These are phyloP conservation scores for Alternaria tenuissima DNA, from an alignment of 2,329 filamentous ascomycete species.

Conservation along the genomic window DNA sequence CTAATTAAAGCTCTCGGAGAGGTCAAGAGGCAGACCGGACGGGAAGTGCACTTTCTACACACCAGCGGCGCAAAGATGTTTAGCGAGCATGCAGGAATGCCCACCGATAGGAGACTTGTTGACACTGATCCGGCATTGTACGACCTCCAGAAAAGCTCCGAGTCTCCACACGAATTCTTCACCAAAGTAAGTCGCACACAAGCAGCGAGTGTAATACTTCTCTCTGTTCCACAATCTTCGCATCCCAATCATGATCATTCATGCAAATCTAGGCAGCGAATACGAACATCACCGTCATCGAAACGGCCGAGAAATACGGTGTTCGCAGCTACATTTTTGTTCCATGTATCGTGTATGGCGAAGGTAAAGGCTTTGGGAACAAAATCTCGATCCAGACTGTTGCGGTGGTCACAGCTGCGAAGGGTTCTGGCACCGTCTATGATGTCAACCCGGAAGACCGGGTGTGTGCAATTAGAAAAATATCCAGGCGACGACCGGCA, in stretches of 20 bases:
- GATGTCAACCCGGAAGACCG: not conserved
- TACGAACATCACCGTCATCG: slow-evolving; percentile 56
- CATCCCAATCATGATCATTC: not conserved
- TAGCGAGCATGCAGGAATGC: slow-evolving; percentile 57
- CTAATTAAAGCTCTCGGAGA: slow-evolving; percentile 56
- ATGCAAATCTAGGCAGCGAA: slow-evolving; percentile 46
- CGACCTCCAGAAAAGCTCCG: slow-evolving; percentile 52
- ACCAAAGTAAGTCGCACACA: not conserved
- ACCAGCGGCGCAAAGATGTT: slow-evolving; percentile 64
- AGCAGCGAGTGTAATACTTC: not conserved
- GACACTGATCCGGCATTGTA: slow-evolving; percentile 58
- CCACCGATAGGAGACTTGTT: slow-evolving; percentile 52
- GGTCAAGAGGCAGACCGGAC: slow-evolving; percentile 53
- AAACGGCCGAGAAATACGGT: slow-evolving; percentile 53
- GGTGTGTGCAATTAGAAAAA: not conserved
- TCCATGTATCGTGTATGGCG: slow-evolving; percentile 63
- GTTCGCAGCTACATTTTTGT: slow-evolving; percentile 62
- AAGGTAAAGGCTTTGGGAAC: slow-evolving; percentile 61
- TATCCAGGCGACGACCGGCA: slow-evolving; percentile 30
- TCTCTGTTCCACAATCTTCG: too few relatives aligned
- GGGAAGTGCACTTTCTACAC: slow-evolving; percentile 60
- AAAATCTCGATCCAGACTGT: slow-evolving; percentile 61
- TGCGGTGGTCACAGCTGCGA: slow-evolving; percentile 58
- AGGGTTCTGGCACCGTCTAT: slow-evolving; percentile 52
- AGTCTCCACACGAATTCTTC: slow-evolving; percentile 7